Percentiles rank a stretch among this genome's conserved stretches.
phyloP scores from a whole-genome alignment of 176 grass and related monocot genomes.

The Rhynchospora pubera region DNA sequence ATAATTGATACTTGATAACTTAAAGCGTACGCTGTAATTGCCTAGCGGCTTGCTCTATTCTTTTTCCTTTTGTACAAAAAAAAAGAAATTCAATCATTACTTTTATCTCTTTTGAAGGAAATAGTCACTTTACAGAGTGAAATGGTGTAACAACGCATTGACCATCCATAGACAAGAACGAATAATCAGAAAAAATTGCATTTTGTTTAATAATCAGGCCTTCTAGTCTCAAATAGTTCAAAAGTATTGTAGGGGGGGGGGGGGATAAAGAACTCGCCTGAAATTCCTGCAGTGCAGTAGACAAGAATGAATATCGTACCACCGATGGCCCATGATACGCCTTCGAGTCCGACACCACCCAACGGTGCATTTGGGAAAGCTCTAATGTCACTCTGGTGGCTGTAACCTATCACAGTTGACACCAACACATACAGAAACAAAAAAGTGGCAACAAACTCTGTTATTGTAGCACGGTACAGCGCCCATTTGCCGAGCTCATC shows the following conservation, averaged over 20 bases:
- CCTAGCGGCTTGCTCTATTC: too few relatives aligned
- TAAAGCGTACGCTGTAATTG: too few relatives aligned
- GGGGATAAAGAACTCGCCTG: constrained; percentile 13
- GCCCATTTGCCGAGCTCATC: constrained; percentile 32
- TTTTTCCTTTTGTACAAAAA: too few relatives aligned
- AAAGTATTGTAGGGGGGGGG: not conserved
- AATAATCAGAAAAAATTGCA: too few relatives aligned
- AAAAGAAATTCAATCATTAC: too few relatives aligned
- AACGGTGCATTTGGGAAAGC: not conserved
- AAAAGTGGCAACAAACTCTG: constrained; percentile 39
- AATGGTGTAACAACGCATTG: too few relatives aligned
- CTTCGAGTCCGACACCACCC: constrained; percentile 29
- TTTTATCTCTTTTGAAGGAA: too few relatives aligned
- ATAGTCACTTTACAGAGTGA: too few relatives aligned
- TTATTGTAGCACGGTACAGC: constrained; percentile 37
- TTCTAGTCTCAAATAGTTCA: too few relatives aligned
- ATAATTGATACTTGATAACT: too few relatives aligned
- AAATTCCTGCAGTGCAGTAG: constrained; percentile 39
- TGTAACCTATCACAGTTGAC: constrained; percentile 38
- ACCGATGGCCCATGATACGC: constrained; percentile 36
- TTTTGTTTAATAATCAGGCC: too few relatives aligned
- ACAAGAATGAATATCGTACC: constrained; percentile 35
- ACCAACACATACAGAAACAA: constrained; percentile 48
- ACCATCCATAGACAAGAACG: too few relatives aligned
- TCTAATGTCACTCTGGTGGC: constrained; percentile 8